phyloP scores from a whole-genome alignment of 1,284 basidiomycete genomes.

The Austroboletus olivaceoglutinosus region DNA sequence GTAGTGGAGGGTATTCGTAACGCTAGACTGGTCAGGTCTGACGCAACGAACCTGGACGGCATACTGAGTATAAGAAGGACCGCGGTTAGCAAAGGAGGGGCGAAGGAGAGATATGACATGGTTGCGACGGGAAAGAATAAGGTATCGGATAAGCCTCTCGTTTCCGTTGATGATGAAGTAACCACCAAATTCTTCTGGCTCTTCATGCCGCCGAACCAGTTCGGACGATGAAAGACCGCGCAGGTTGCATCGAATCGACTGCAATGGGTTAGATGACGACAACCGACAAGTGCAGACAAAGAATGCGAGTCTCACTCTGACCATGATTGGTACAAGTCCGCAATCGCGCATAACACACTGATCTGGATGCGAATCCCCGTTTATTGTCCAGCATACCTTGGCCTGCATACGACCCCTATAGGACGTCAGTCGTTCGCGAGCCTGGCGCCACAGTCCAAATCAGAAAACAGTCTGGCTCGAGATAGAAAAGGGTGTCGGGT shows the following conservation, averaged over 20 bases:
- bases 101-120: slow-evolving; percentile 87
- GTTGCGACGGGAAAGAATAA: slow-evolving; percentile 88
- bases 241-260: slow-evolving; percentile 95
- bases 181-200: slow-evolving; percentile 97
- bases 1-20: slow-evolving; percentile 97
- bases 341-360: slow-evolving; percentile 84
- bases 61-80: slow-evolving; percentile 91
- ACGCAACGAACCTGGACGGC: slow-evolving; percentile 97
- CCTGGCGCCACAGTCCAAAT: slow-evolving; percentile 46
- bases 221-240: slow-evolving; percentile 82
- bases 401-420: slow-evolving; percentile 93
- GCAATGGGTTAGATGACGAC: slow-evolving; percentile 2
- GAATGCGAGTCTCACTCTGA: slow-evolving; percentile 64
- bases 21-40: slow-evolving; percentile 85
- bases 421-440: slow-evolving; percentile 88
- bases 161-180: slow-evolving; percentile 99
- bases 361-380: slow-evolving; percentile 61
- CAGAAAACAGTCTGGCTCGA: neutral
- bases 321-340: slow-evolving; percentile 95
- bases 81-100: slow-evolving; percentile 87
- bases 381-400: slow-evolving; percentile 84
- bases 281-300: neutral
- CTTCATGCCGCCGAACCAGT: slow-evolving; percentile 89
- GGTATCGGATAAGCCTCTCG: slow-evolving; percentile 97
- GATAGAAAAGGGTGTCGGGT: slow-evolving; percentile 14